These are phyloP conservation scores for Pneumocystis oryctolagi DNA, from an alignment of 1,139 yeast genomes.

Conservation along the genomic window DNA sequence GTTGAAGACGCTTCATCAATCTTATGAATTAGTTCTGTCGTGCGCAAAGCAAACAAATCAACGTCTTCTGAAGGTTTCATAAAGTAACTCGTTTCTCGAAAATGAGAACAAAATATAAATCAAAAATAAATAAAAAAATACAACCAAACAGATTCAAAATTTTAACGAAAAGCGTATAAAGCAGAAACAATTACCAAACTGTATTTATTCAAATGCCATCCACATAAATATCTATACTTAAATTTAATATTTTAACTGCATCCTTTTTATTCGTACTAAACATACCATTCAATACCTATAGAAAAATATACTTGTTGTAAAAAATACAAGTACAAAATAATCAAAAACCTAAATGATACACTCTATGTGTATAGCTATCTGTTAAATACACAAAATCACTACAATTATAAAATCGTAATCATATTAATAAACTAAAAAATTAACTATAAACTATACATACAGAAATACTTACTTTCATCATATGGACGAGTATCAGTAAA, in stretches of 20 bases:
- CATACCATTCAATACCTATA: neutral
- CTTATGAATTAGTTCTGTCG: neutral
- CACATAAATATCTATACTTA: no score
- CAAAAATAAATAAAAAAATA: neutral
- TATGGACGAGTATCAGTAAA: slow-evolving; percentile 92
- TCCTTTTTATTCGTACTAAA: neutral
- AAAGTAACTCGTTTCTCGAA: neutral
- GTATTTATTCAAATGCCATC: no score
- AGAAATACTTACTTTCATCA: slow-evolving; percentile 39
- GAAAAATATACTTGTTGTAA: neutral
- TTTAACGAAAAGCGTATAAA: neutral
- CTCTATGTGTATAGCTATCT: neutral
- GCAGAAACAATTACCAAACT: no score
- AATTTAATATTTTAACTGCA: no score
- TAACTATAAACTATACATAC: slow-evolving; percentile 25
- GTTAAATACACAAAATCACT: neutral
- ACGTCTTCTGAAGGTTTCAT: neutral
- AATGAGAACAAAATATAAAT: neutral
- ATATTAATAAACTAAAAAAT: neutral
- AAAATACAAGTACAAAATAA: no score
- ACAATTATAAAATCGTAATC: neutral
- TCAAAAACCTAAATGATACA: neutral
- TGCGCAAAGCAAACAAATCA: neutral
- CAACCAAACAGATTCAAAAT: neutral
- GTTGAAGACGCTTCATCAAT: neutral